These are phyloP conservation scores for Ceratobasidium papillatum DNA, from an alignment of 1,284 basidiomycete genomes.

Conservation along the genomic window DNA sequence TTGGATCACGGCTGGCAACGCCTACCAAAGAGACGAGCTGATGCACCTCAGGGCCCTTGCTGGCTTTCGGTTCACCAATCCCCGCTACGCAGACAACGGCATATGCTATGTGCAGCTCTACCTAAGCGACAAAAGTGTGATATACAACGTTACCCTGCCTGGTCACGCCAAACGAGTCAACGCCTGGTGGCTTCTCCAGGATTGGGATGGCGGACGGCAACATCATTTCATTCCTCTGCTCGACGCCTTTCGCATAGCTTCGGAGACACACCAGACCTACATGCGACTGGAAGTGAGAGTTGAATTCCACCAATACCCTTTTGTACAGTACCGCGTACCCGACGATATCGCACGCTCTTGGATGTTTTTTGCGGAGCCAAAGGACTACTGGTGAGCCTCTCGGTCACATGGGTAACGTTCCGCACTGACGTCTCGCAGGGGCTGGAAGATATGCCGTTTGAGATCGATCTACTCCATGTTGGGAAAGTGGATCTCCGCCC, in stretches of 20 bases:
- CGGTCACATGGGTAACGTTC: neutral
- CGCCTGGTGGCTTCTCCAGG: neutral
- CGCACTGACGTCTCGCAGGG: neutral
- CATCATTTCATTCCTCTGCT: neutral
- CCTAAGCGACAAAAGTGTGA: slow-evolving; percentile 14
- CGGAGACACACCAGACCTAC: neutral
- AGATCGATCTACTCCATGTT: neutral
- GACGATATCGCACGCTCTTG: neutral
- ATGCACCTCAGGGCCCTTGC: slow-evolving; percentile 1
- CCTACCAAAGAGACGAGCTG: slow-evolving; percentile 17
- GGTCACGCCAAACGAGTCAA: neutral
- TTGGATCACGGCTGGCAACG: too few species aligned
- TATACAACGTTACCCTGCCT: slow-evolving; percentile 12
- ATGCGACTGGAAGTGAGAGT: slow-evolving; percentile 3
- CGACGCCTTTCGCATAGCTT: neutral
- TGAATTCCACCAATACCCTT: neutral
- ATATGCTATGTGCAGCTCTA: slow-evolving; percentile 12
- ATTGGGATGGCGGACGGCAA: neutral
- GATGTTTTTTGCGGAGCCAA: neutral
- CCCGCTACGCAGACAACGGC: neutral
- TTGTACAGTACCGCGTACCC: neutral
- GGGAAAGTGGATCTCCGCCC: neutral
- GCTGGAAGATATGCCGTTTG: neutral
- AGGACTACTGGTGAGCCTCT: slow-evolving; percentile 15
- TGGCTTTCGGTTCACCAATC: slow-evolving; percentile 7